phyloP scores from a whole-genome alignment of 2,329 filamentous ascomycete species.

The Xylaria sp. region DNA sequence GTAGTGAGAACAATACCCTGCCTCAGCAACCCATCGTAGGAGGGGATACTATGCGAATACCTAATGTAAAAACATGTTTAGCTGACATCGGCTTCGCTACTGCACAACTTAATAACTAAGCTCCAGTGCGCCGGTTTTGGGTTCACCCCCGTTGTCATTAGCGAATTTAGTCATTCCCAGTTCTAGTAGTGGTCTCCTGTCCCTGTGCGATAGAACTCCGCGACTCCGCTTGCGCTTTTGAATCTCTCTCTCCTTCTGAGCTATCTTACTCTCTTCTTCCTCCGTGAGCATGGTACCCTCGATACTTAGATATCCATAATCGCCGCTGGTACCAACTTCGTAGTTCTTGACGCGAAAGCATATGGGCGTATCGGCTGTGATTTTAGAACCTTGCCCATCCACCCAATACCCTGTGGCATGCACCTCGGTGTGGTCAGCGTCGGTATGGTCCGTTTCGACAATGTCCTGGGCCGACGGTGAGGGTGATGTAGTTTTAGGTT shows the following conservation, averaged over 20 bases:
- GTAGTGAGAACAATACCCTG: neutral
- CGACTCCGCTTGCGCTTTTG: slow-evolving; percentile 52
- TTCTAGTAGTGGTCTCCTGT: slow-evolving; percentile 55
- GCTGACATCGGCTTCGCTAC: slow-evolving; percentile 36
- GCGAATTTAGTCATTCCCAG: slow-evolving; percentile 68
- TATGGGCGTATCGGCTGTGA: slow-evolving; percentile 71
- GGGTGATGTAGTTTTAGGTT: slow-evolving; percentile 45
- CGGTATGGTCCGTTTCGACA: slow-evolving; percentile 54
- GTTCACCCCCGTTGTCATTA: slow-evolving; percentile 58
- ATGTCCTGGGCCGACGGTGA: slow-evolving; percentile 52
- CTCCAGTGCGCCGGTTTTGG: slow-evolving; percentile 48
- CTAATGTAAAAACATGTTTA: neutral
- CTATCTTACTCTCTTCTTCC: slow-evolving; percentile 70
- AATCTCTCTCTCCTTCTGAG: slow-evolving; percentile 62
- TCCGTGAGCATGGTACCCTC: slow-evolving; percentile 85
- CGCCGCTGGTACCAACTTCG: slow-evolving; percentile 78
- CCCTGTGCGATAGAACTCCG: slow-evolving; percentile 47
- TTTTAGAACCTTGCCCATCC: slow-evolving; percentile 73
- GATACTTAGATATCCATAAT: slow-evolving; percentile 83
- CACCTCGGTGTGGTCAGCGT: slow-evolving; percentile 58
- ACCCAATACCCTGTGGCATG: slow-evolving; percentile 78
- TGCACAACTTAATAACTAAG: slow-evolving; percentile 50
- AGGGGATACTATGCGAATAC: slow-evolving; percentile 19
- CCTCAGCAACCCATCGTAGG: neutral
- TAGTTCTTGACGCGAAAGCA: slow-evolving; percentile 86